phyloP scores from a whole-genome alignment of 2,329 filamentous ascomycete species.

The Verticillium zaregamsianum region DNA sequence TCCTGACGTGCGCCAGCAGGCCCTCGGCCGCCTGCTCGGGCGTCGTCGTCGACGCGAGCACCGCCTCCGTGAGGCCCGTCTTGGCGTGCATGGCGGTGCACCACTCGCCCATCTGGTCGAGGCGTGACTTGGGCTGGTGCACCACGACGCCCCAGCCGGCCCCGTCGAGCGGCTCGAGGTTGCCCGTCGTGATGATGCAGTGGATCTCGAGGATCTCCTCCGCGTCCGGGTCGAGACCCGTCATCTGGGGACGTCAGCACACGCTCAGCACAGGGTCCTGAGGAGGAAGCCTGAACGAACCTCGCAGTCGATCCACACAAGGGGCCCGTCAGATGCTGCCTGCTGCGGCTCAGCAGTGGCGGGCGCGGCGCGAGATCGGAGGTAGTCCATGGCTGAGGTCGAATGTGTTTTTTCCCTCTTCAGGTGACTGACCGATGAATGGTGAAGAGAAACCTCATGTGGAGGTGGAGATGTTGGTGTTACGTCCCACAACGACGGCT shows the following conservation, averaged over 20 bases:
- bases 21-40: constrained; percentile 66
- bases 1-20: constrained; percentile 74
- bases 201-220: constrained; percentile 90
- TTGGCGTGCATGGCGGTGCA: constrained; percentile 74
- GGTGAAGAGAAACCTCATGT: neutral
- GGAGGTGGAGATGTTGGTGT: neutral
- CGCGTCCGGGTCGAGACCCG: constrained; percentile 68
- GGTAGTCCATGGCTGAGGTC: constrained; percentile 7
- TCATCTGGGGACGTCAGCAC: constrained; percentile 65
- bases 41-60: constrained; percentile 68
- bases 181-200: constrained; percentile 82
- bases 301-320: constrained; percentile 82
- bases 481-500: neutral
- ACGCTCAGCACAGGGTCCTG: neutral
- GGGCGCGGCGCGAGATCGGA: constrained; percentile 1
- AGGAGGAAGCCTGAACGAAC: constrained; percentile 22
- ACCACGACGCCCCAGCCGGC: constrained; percentile 77
- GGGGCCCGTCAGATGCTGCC: constrained; percentile 43
- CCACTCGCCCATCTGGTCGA: constrained; percentile 85
- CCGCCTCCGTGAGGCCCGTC: constrained; percentile 77
- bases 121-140: constrained; percentile 64
- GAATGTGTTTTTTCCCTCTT: neutral
- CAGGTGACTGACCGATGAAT: neutral
- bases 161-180: constrained; percentile 71
- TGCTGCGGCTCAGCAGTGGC: constrained; percentile 3